A percentile compares a stretch with the other conserved stretches of the same genome.
phyloP scores from a whole-genome alignment of 1,284 basidiomycete species.

The Ganoderma multipileum region DNA sequence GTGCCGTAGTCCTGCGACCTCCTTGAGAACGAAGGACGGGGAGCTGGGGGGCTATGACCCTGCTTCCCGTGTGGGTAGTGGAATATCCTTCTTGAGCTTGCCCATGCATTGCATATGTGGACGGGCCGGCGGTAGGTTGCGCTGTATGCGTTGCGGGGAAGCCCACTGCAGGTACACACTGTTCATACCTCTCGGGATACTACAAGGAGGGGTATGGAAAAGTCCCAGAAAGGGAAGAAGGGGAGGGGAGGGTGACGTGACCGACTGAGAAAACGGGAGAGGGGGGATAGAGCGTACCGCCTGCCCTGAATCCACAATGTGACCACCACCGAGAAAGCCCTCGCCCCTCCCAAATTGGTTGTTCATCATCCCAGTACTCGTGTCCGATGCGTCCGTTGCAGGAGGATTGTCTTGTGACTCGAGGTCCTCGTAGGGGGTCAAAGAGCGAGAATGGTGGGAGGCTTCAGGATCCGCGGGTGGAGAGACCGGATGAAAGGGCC shows the following conservation, averaged over 20 bases:
- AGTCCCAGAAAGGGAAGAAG: not conserved
- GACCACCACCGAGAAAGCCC: not conserved
- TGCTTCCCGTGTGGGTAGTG: not conserved
- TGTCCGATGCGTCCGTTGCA: not conserved
- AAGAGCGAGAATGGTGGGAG: not conserved
- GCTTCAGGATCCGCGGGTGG: not conserved
- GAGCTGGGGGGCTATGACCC: not conserved
- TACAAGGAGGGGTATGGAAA: not conserved
- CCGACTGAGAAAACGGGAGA: not conserved
- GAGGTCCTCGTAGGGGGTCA: not conserved
- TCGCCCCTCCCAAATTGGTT: not conserved
- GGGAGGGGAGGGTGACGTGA: not conserved
- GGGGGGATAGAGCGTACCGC: not conserved
- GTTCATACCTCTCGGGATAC: not conserved
- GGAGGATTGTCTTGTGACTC: not conserved
- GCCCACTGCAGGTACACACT: not conserved
- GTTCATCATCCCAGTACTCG: no score
- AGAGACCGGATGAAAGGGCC: not conserved
- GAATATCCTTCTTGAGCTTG: not conserved
- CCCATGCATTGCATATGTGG: not conserved
- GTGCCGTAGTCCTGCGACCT: not conserved
- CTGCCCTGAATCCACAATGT: not conserved
- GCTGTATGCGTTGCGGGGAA: not conserved
- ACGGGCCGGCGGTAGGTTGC: not conserved
- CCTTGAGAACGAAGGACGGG: not conserved